A percentile compares a stretch with the other conserved stretches of the same genome.
These are phyloP conservation scores for Apiotrichum gracile DNA, from an alignment of 1,284 basidiomycete genomes.

Conservation along the genomic window DNA sequence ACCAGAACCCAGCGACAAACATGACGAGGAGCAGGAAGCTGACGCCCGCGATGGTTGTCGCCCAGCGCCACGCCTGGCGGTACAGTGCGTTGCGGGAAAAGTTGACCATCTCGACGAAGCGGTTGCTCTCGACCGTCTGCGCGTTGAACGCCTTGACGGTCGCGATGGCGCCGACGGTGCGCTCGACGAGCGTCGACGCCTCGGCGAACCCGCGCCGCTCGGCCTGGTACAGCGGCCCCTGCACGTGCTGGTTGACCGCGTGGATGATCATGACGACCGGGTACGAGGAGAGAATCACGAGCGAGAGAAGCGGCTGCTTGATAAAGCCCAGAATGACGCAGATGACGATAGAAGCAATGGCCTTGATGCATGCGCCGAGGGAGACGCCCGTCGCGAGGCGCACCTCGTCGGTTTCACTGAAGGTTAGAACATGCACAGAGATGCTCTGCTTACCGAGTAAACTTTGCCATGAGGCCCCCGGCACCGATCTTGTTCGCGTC, in stretches of 20 bases:
- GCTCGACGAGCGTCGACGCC: conserved; percentile 72
- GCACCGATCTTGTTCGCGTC: conserved; percentile 61
- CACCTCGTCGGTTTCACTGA: conserved; percentile 89
- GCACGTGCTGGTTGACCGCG: conserved; percentile 61
- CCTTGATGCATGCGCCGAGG: conserved; percentile 70
- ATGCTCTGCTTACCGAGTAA: conserved; percentile 61
- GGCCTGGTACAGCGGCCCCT: conserved; percentile 58
- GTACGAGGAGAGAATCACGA: conserved; percentile 87
- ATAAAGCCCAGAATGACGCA: conserved; percentile 75
- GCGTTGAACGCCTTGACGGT: conserved; percentile 98
- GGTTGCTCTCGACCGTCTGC: conserved; percentile 55
- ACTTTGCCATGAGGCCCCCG: conserved; percentile 90
- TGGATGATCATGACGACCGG: conserved; percentile 74
- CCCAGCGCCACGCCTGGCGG: conserved; percentile 66
- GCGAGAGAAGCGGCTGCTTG: conserved; percentile 74
- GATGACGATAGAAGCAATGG: conserved; percentile 70
- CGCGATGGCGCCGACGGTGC: conserved; percentile 69
- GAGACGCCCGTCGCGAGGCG: conserved; percentile 74
- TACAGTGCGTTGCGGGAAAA: conserved; percentile 52
- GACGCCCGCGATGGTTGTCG: conserved; percentile 59
- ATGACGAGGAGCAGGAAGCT: conserved; percentile 81
- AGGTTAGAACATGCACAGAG: not conserved
- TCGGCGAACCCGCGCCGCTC: conserved; percentile 65
- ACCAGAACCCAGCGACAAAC: conserved; percentile 98
- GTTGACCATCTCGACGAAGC: conserved; percentile 52